A percentile compares a stretch with the other conserved stretches of the same genome.
These are phyloP conservation scores for Pigoraptor vietnamica DNA, from an alignment of 78 protist genomes.

Conservation along the genomic window DNA sequence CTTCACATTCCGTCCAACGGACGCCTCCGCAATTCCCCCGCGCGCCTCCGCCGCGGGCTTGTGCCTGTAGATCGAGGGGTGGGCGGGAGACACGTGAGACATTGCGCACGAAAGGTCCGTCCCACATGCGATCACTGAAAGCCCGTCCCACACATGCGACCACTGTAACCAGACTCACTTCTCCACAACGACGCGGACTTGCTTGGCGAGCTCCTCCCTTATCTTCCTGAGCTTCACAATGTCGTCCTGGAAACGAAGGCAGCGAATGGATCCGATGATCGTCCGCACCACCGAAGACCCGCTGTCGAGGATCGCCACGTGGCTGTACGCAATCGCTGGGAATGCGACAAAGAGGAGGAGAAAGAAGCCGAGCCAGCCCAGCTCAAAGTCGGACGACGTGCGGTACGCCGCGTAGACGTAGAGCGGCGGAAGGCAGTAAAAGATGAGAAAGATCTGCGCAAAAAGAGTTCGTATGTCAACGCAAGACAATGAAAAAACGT, in stretches of 20 bases:
- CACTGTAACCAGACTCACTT: not conserved
- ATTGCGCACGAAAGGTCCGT: not conserved
- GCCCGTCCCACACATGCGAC: not conserved
- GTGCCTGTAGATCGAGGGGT: not conserved
- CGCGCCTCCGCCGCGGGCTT: not conserved
- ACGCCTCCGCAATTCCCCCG: not conserved
- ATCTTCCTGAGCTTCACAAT: not conserved
- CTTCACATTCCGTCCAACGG: not conserved
- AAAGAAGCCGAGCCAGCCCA: not conserved
- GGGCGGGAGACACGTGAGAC: not conserved
- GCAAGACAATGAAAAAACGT: not conserved
- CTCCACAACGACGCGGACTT: not conserved
- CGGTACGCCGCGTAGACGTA: not conserved
- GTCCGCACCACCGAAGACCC: not conserved
- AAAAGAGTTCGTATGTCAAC: not conserved
- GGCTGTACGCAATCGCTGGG: not conserved
- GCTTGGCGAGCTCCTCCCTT: not conserved
- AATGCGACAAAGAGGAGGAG: not conserved
- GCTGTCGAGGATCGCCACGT: not conserved
- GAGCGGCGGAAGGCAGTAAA: not conserved
- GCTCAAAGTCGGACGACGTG: not conserved
- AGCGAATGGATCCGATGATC: not conserved
- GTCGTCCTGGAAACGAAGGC: not conserved
- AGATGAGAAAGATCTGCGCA: not conserved
- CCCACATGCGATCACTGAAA: not conserved